These are phyloP conservation scores for Alternaria longipes DNA, from an alignment of 2,329 filamentous ascomycete genomes.

Conservation along the genomic window DNA sequence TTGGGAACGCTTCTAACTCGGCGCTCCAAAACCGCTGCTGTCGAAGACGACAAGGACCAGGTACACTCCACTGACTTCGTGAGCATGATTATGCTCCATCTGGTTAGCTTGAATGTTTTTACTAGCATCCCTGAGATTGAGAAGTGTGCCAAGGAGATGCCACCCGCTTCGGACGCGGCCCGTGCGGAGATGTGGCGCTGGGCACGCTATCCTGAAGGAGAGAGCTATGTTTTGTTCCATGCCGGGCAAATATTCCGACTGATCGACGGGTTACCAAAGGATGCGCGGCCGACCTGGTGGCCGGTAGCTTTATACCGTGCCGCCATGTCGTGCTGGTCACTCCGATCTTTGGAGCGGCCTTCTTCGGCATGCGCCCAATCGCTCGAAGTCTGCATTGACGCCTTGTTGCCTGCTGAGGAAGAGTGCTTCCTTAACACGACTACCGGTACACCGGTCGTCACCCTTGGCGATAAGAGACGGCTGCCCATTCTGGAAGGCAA, in stretches of 20 bases:
- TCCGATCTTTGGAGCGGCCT: slow-evolving; percentile 2
- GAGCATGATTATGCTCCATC: slow-evolving; percentile 16
- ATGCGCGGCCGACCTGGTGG: slow-evolving; percentile 14
- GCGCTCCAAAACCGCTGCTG: background rate
- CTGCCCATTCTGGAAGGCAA: background rate
- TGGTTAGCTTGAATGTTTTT: slow-evolving; percentile 19
- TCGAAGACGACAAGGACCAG: background rate
- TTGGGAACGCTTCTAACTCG: slow-evolving; percentile 10
- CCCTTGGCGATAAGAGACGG: background rate
- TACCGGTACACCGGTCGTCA: slow-evolving; percentile 7
- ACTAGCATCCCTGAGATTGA: slow-evolving; percentile 18
- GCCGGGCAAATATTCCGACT: slow-evolving; percentile 16
- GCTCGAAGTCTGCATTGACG: slow-evolving; percentile 7
- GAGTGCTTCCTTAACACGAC: slow-evolving; percentile 7
- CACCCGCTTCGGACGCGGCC: slow-evolving; percentile 4
- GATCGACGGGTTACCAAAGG: slow-evolving; percentile 6
- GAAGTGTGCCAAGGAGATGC: slow-evolving; percentile 12
- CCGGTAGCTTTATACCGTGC: slow-evolving; percentile 14
- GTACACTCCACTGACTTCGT: background rate
- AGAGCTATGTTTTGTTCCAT: slow-evolving; percentile 15
- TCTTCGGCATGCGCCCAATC: background rate
- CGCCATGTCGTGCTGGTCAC: slow-evolving; percentile 14
- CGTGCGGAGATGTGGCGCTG: slow-evolving; percentile 12
- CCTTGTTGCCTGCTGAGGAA: slow-evolving; percentile 6
- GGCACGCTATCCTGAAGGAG: slow-evolving; percentile 11